Evolutionary conservation across 768 basidiomycete species (phyloP).

Genomic region (Trametes villosa): DNA sequence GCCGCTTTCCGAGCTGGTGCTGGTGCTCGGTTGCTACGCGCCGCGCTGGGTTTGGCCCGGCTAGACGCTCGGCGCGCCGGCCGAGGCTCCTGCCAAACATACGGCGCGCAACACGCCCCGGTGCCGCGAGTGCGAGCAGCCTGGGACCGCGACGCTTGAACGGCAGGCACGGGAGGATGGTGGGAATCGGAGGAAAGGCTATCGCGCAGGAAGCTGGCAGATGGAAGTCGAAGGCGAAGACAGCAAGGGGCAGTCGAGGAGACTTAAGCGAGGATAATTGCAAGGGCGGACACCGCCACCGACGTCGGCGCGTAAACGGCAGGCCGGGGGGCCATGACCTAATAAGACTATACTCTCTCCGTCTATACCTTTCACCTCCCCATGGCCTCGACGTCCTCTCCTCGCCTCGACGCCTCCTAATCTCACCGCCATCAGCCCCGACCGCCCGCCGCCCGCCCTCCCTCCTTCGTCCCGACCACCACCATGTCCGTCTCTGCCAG

Average conservation of each 20-base stretch:
- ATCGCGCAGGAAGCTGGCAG: neutral
- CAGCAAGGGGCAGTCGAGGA: neutral
- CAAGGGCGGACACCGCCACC: constrained; percentile 18
- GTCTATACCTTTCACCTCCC: constrained; percentile 8
- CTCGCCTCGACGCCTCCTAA: neutral
- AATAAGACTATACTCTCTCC: constrained; percentile 8
- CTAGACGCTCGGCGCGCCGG: neutral
- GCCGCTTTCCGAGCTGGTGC: neutral
- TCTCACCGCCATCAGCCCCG: neutral
- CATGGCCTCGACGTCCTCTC: neutral
- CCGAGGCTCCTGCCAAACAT: too few species aligned
- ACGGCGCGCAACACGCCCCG: too few species aligned
- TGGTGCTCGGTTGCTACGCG: constrained; percentile 13
- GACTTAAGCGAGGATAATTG: neutral
- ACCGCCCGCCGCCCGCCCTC: constrained; percentile 4
- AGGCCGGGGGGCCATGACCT: constrained; percentile 1
- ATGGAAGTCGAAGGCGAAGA: neutral
- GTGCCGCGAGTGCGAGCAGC: too few species aligned
- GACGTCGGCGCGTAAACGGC: constrained; percentile 2
- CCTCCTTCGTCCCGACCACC: neutral
- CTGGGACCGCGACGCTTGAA: too few species aligned
- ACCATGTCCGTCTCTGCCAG: constrained; percentile 22
- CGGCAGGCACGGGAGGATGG: neutral
- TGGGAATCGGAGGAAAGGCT: neutral
- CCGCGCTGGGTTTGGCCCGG: neutral